Evolutionary conservation across 441 rosid species (phyloP).

Genomic region (Gossypium lobatum): DNA sequence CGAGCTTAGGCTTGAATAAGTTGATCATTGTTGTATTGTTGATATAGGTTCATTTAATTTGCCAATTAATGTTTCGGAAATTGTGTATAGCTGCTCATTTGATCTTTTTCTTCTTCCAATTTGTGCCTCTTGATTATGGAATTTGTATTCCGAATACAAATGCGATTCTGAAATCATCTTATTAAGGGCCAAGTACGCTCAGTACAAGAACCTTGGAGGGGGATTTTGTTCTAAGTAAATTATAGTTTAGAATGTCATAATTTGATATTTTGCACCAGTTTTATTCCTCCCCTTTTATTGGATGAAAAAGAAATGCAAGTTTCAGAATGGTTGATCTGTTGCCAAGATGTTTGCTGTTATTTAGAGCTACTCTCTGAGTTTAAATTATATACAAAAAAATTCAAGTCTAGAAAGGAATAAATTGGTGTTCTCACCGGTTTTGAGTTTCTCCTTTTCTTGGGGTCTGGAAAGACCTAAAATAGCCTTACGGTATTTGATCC

Average conservation of each 20-base stretch:
- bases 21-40: neutral
- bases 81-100: neutral
- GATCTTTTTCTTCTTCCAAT: neutral
- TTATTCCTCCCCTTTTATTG: neutral
- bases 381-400: neutral
- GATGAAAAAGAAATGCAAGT: neutral
- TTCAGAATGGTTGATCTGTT: neutral
- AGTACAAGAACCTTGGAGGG: neutral
- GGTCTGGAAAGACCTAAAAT: neutral
- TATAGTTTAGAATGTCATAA: neutral
- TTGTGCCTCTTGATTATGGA: neutral
- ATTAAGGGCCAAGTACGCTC: neutral
- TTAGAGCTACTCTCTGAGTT: neutral
- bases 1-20: neutral
- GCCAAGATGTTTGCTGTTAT: neutral
- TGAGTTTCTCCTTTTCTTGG: neutral
- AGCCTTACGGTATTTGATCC: neutral
- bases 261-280: neutral
- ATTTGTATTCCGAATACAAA: neutral
- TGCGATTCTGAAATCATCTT: neutral
- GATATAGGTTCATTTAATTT: neutral
- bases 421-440: neutral
- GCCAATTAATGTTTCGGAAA: neutral
- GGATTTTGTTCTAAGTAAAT: neutral
- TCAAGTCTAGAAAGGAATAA: neutral